Conservation (phyloP, 2,329 filamentous ascomycete species). For the Sodiomyces alkalinus region DNA sequence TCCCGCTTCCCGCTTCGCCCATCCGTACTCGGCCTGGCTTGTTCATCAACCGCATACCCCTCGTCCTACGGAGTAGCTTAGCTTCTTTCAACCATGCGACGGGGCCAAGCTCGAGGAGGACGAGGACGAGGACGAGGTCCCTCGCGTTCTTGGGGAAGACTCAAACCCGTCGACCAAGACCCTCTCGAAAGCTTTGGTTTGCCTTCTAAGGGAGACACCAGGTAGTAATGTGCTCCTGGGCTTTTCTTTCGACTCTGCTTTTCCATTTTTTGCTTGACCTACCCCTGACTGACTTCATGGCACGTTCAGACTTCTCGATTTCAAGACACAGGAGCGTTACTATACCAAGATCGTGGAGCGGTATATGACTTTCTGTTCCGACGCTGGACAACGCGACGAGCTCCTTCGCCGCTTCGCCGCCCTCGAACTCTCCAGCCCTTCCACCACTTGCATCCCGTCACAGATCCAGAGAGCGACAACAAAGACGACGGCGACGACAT, state of each 20-base stretch:
- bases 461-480: slow-evolving; percentile 5
- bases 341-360: slow-evolving; percentile 77
- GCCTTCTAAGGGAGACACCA: slow-evolving; percentile 79
- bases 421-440: slow-evolving; percentile 26
- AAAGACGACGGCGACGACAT: slow-evolving; percentile 3
- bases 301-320: slow-evolving; percentile 51
- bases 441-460: slow-evolving; percentile 9
- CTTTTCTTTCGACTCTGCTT: no score
- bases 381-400: slow-evolving; percentile 53
- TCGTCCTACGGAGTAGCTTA: no score
- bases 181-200: slow-evolving; percentile 69
- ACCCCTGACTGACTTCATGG: no score
- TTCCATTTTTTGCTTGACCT: no score
- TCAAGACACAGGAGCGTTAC: slow-evolving; percentile 69
- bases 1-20: no score
- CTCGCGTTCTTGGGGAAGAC: slow-evolving; percentile 49
- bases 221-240: no score
- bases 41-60: no score
- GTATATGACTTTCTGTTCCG: slow-evolving; percentile 79
- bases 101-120: slow-evolving; percentile 4
- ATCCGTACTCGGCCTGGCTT: no score
- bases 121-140: slow-evolving; percentile 8
- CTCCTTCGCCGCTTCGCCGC: slow-evolving; percentile 63
- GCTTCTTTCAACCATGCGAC: neutral
- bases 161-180: slow-evolving; percentile 62